Evolutionary conservation across 2,329 filamentous ascomycete genomes (phyloP), one percentile per base, ranked within the genome.

Genomic region (Claviceps pazoutovae): DNA sequence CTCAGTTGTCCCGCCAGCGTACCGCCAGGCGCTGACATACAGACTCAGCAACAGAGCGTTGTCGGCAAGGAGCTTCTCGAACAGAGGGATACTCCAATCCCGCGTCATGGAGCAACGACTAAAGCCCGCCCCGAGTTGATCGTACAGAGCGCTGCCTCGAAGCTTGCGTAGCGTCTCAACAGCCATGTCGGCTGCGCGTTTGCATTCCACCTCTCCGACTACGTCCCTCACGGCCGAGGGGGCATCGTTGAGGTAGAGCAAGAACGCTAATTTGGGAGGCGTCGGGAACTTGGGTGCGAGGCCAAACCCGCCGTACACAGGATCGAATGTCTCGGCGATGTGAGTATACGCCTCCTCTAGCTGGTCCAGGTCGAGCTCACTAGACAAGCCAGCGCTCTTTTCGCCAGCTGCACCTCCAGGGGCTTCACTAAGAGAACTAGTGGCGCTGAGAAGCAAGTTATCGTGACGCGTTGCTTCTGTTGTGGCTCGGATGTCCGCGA

Each of bases 51-150:
- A 75, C 58, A 96, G 84, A 0, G 87, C 84, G 61, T 98, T 95
- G 62, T 97, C 93, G 51, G 88, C 89, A 9, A 96, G 78, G 78
- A 97, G 89, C 72, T 97, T 97, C 71, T 98, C 93, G 60, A 97
- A 98, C 65, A 95, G 90, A 11, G 93, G 93, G 46, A 97, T 72
- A 56, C 85, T 87, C 93, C 93, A 98, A 67, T 97, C 87, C 14
- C 82, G 73, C 0, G 91, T 97, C 7, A 95, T 85, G 14, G 88
- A 95, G 64, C 95, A 96, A 49, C 91, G 80, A 38, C 74, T 70
- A 58, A 81, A 80, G 3, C 78, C 78, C 6, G 63, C 62, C 1
- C 75, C 75, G 8, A 81, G 63, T 52, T 81, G 78, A 54, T 82
- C 78, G 50, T 74, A 68, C 55, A 82, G 59, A 4, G 74, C 75